Evolutionary conservation across 768 basidiomycete species (phyloP).

Genomic region (Lyophyllum shimeji): DNA sequence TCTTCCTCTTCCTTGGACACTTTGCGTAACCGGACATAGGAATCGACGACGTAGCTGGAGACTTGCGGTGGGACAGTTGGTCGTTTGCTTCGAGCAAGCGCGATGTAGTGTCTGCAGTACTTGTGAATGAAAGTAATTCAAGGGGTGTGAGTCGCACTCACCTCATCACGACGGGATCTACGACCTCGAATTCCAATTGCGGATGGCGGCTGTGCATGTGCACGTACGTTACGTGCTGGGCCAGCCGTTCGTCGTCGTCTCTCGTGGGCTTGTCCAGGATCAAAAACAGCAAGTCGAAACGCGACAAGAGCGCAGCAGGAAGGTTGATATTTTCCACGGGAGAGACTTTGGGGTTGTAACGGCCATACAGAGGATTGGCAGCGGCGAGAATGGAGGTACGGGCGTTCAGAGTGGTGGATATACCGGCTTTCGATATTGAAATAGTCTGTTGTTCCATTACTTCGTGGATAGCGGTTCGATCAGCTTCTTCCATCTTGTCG

Average conservation of each 20-base stretch:
- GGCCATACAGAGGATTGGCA: conserved; percentile 96
- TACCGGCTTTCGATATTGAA: conserved; percentile 98
- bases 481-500: conserved; percentile 99
- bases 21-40: conserved; percentile 94
- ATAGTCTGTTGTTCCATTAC: conserved; percentile 99
- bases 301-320: conserved; percentile 92
- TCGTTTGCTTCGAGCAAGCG: conserved; percentile 81
- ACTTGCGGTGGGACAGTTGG: conserved; percentile 89
- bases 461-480: conserved; percentile 98
- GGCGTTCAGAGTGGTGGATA: conserved; percentile 97
- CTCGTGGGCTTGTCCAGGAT: conserved; percentile 94
- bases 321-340: conserved; percentile 99
- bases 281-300: conserved; percentile 95
- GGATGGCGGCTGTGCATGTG: conserved; percentile 97
- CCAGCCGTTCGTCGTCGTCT: conserved; percentile 94
- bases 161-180: conserved; percentile 90
- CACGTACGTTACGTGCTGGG: conserved; percentile 96
- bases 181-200: conserved; percentile 76
- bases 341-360: conserved; percentile 97
- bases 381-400: conserved; percentile 97
- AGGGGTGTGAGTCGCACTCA: conserved; percentile 29
- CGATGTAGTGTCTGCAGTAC: conserved; percentile 83
- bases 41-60: conserved; percentile 91
- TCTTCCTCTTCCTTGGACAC: conserved; percentile 88
- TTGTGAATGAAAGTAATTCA: not conserved